Evolutionary conservation across 2,329 filamentous ascomycete genomes (phyloP).

Genomic region (Colletotrichum coccodes): DNA sequence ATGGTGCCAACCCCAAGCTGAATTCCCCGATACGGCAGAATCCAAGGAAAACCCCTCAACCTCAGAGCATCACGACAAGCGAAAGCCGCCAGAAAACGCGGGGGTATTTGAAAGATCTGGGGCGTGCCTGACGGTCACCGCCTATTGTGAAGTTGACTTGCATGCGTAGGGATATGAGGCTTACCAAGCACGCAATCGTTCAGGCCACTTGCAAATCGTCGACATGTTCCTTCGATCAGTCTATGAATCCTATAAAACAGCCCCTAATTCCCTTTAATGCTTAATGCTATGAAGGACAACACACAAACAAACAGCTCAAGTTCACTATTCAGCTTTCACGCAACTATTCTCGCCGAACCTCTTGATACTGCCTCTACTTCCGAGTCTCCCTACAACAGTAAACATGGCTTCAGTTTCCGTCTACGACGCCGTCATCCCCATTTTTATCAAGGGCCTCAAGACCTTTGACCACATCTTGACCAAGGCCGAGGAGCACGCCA

Average conservation of each 20-base stretch:
- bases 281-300: neutral
- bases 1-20: neutral
- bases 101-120: constrained; percentile 3
- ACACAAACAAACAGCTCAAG: neutral
- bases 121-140: constrained; percentile 9
- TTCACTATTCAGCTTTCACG: neutral
- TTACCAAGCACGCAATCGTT: constrained; percentile 26
- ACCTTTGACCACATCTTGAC: constrained; percentile 41
- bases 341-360: too few species aligned
- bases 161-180: neutral
- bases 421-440: constrained; percentile 41
- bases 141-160: constrained; percentile 7
- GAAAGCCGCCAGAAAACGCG: neutral
- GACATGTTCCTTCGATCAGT: neutral
- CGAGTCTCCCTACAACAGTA: neutral
- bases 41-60: neutral
- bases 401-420: constrained; percentile 42
- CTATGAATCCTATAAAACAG: constrained; percentile 1
- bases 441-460: constrained; percentile 38
- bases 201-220: constrained; percentile 13
- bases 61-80: neutral
- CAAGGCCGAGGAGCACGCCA: constrained; percentile 42
- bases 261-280: neutral
- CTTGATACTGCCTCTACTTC: too few species aligned
- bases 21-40: neutral